Base-by-base conservation (phyloP, 768 basidiomycete genomes). In the Ramaria rubella region DNA sequence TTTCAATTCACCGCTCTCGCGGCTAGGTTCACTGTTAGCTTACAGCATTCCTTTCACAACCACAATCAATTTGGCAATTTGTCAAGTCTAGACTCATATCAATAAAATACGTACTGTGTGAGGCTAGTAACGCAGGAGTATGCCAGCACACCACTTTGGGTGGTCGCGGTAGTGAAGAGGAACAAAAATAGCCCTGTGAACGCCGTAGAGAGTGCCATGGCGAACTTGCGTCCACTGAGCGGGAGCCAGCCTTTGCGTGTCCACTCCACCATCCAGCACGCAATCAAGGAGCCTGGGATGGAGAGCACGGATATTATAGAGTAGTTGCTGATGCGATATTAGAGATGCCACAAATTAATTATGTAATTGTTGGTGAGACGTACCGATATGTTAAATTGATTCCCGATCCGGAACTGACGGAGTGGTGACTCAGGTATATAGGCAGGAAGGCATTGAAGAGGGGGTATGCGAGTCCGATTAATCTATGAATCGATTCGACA, bases 401-500 rank as follows among this genome's bases (percentile, higher is more conserved):
- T 33, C 59, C 14, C 9, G 61, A 59, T 8, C 64, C 61, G 40
- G 63, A 42, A 0, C 70, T 60, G 53, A 71, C 65, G 15, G 48
- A 42, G 38, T 49, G 53, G 49, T 23, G 50, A 43, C 23, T 66
- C 21, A 80, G 73, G 60, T 79, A 79, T 1, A 77, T 65, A 3
- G 81, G 76, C 23, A 82, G 69, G 67, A 81, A 82, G 3, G 70
- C 64, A 55, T 72, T 80, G 68, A 75, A 80, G 2, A 82, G 69
- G 5, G 81, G 81, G 60, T 77, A 81, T 6, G 77, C 79, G 1
- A 81, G 72, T 7, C 80, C 81, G 49, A 80, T 75, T 26, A 77
- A 61, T 31, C 72, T 77, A 68, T 29, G 5, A 62, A 40, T 34
- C 40, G 36, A 24, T 15, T 30, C 15, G 2, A 21, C 11, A 26